Evolutionary conservation across 371 early-diverging fungal genomes (phyloP).

Genomic region (Circinella umbellata): DNA sequence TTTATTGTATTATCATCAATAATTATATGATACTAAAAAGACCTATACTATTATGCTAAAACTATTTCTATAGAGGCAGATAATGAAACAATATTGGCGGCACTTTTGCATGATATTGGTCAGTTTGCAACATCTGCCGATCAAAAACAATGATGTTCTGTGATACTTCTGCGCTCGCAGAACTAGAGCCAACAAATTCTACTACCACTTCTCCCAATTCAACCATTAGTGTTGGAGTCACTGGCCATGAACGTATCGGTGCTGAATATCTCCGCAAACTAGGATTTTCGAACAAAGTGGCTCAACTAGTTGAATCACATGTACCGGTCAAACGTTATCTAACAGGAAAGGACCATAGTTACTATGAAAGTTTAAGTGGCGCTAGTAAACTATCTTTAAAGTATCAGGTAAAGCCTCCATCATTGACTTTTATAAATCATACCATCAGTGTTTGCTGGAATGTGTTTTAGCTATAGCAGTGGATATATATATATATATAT

Average conservation of each 20-base stretch:
- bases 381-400: constrained; percentile 59
- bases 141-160: constrained; percentile 54
- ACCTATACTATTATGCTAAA: neutral
- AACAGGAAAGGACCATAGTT: constrained; percentile 47
- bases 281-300: constrained; percentile 57
- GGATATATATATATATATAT: too few relatives aligned
- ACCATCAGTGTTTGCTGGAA: too few relatives aligned
- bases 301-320: constrained; percentile 56
- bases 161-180: constrained; percentile 33
- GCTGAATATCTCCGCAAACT: constrained; percentile 52
- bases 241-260: constrained; percentile 57
- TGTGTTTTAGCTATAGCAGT: too few relatives aligned
- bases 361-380: constrained; percentile 47
- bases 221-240: constrained; percentile 45
- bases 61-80: constrained; percentile 34
- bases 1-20: neutral
- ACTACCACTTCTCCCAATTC: neutral
- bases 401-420: constrained; percentile 40
- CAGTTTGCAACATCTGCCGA: constrained; percentile 53
- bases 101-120: constrained; percentile 63
- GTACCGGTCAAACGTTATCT: constrained; percentile 60
- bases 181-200: constrained; percentile 24
- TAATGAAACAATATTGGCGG: constrained; percentile 56
- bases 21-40: neutral
- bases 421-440: too few relatives aligned